Base-by-base conservation (phyloP, 2,329 filamentous ascomycete genomes). In the Seiridium cupressi region DNA sequence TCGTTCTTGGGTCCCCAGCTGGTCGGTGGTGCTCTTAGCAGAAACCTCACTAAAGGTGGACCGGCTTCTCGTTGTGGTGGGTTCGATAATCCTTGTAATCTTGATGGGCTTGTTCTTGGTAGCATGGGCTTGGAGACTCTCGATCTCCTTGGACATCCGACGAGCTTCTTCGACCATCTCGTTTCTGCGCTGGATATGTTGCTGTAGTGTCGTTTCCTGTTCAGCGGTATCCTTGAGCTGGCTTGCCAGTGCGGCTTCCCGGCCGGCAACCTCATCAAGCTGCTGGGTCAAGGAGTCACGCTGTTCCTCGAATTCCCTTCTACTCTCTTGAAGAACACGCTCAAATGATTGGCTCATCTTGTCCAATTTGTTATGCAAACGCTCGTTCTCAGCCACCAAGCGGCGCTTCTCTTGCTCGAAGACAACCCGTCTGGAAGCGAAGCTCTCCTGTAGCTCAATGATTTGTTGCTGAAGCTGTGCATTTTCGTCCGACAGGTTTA, bases 321-420 rank as follows among this genome's bases (percentile, higher is more conserved):
- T 67, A 62, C 70, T 67, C 18, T 71, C 69, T 13, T 69, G 65
- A 31, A 70, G 64, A 4, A 70, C 65, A 35, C 67, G 66, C 11
- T 72, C 69, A 31, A 71, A 66, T 51, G 70, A 69, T 56, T 69
- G 65, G 51, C 62, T 68, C 18, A 75, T 65, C 55, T 78, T 74
- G 44, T 80, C 74, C 18, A 82, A 68, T 61, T 81, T 77, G 57
- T 77, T 70, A 65, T 79, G 79, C 59, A 81, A 69, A 10, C 62
- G 63, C 31, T 65, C 59, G 11, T 66, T 68, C 31, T 59, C 59
- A 8, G 55, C 42, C 4, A 44, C 47, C n/a, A 70, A 62, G 18
- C 61, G 62, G 26, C 61, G 63, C 44, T 64, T 67, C 32, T 69
- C 66, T 36, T 67, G 63, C 38, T 69, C 63, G 9, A 63, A 51